Conservation (phyloP, 2,329 filamentous ascomycete genomes). For the Cladosporium sp. region DNA sequence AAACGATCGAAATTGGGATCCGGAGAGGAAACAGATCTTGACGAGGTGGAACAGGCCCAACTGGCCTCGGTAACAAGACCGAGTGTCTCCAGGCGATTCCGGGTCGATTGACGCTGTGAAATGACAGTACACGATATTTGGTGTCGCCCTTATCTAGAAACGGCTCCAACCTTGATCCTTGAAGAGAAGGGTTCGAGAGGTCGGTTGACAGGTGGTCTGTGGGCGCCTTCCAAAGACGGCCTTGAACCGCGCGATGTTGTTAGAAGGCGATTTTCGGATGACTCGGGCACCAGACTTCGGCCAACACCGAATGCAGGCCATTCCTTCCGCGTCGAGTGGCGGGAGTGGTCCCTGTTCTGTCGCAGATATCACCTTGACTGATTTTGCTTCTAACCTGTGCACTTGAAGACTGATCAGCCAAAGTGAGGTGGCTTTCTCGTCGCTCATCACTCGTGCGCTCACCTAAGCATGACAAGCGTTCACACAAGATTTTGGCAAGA, state of each 20-base stretch:
- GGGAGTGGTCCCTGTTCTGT: no score
- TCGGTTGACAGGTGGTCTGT: constrained; percentile 4
- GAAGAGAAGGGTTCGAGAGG: neutral
- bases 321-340: neutral
- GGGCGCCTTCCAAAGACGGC: no score
- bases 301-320: constrained; percentile 4
- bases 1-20: no score
- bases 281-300: constrained; percentile 7
- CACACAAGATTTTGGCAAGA: constrained; percentile 7
- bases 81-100: constrained; percentile 8
- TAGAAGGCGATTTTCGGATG: neutral
- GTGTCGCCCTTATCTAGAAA: neutral
- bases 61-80: no score
- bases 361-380: no score
- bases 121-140: constrained; percentile 2
- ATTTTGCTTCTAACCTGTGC: no score
- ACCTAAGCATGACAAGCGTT: constrained; percentile 7
- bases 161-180: constrained; percentile 6
- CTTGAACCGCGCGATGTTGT: constrained; percentile 1
- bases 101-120: constrained; percentile 1
- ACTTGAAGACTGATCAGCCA: no score
- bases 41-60: no score
- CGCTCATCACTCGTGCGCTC: no score
- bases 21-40: no score
- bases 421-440: no score